Evolutionary conservation across 208 protist species (phyloP).

Genomic region (Vickermania ingenoplastis): DNA sequence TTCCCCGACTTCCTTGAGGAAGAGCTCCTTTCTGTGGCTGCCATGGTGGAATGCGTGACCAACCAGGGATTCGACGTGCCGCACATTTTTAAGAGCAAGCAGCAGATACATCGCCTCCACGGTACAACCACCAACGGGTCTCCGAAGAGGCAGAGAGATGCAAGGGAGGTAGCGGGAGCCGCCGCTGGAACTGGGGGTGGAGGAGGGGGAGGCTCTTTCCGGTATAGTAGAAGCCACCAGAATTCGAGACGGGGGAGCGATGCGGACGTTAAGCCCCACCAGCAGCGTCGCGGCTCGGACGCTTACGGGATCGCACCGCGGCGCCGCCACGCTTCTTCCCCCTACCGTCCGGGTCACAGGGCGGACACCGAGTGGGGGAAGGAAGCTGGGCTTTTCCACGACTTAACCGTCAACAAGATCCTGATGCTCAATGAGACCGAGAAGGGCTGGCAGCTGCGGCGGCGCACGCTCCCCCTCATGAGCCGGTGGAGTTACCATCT

Average conservation of each 20-base stretch:
- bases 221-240: too few relatives aligned
- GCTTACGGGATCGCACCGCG: background rate
- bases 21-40: constrained; percentile 50
- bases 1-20: constrained; percentile 70
- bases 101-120: background rate
- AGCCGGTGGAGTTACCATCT: background rate
- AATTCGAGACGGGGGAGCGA: too few relatives aligned
- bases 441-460: background rate
- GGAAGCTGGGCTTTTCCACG: background rate
- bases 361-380: background rate
- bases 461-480: background rate
- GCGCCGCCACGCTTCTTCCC: background rate
- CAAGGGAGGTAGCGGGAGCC: background rate
- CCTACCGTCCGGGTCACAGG: background rate
- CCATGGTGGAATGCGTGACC: constrained; percentile 56
- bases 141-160: background rate
- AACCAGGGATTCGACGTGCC: constrained; percentile 50
- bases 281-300: background rate
- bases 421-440: background rate
- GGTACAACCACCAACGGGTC: background rate
- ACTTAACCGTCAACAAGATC: background rate
- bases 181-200: background rate
- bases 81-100: background rate
- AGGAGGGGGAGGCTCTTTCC: too few relatives aligned
- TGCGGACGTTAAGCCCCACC: background rate